These are phyloP conservation scores for Daedaleopsis nitida DNA, from an alignment of 768 basidiomycete genomes.

Conservation along the genomic window DNA sequence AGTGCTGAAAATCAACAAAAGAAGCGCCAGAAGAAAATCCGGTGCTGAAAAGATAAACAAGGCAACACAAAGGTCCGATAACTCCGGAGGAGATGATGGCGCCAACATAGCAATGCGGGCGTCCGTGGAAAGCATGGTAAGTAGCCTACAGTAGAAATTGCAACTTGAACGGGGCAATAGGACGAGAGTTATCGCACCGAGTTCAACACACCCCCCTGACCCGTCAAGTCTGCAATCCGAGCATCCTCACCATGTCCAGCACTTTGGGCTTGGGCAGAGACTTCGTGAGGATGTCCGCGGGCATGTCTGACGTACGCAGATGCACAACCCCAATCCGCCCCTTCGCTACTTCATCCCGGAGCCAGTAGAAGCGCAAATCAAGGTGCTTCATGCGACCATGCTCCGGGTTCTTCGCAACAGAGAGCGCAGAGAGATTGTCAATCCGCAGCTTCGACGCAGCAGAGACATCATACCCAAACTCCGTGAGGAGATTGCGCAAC, in stretches of 20 bases:
- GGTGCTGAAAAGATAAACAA: too few species aligned
- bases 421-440: conserved; percentile 41
- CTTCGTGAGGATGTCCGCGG: conserved; percentile 40
- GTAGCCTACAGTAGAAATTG: not conserved
- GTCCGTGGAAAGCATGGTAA: not conserved
- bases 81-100: too few species aligned
- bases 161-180: not conserved
- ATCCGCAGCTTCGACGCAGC: conserved; percentile 30
- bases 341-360: conserved; percentile 29
- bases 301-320: conserved; percentile 28
- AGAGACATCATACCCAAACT: conserved; percentile 27
- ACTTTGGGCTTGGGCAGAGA: conserved; percentile 18
- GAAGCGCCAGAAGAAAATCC: too few species aligned
- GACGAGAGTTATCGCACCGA: not conserved
- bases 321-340: conserved; percentile 6
- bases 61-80: too few species aligned
- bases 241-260: not conserved
- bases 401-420: conserved; percentile 29
- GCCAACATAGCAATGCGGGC: too few species aligned
- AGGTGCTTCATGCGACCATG: conserved; percentile 39
- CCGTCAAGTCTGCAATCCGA: not conserved
- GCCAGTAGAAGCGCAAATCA: conserved; percentile 37
- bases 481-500: too few species aligned
- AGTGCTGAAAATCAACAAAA: too few species aligned
- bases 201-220: not conserved